Percentiles rank a stretch among this genome's conserved stretches.
Conservation (phyloP, 345 rosid species). For the Psidium guajava region DNA sequence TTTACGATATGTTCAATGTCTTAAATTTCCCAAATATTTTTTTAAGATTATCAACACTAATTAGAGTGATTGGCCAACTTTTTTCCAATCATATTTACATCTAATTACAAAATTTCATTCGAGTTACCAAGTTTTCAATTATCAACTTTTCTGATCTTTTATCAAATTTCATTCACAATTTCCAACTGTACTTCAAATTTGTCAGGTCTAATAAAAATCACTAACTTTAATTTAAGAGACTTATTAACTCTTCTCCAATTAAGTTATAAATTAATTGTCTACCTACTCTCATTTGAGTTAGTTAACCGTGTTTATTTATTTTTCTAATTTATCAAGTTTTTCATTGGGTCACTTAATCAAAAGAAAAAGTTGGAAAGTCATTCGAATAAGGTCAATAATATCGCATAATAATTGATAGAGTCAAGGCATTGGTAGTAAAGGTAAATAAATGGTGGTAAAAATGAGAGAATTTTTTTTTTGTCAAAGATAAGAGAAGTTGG, state of each 20-base stretch:
- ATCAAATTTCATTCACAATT: neutral
- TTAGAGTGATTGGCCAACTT: neutral
- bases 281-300: neutral
- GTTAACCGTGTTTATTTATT: neutral
- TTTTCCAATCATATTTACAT: neutral
- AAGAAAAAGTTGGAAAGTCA: neutral
- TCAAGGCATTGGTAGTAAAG: neutral
- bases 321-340: neutral
- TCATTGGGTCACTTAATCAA: neutral
- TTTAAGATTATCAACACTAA: neutral
- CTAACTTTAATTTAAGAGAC: neutral
- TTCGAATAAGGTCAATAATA: neutral
- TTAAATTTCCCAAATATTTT: neutral
- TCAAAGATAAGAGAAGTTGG: neutral
- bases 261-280: neutral
- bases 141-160: neutral
- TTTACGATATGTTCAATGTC: neutral
- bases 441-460: neutral
- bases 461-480: neutral
- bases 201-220: neutral
- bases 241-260: neutral
- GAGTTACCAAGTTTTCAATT: neutral
- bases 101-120: neutral
- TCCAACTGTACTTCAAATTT: neutral
- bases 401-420: neutral